Conservation (phyloP, 2,329 filamentous ascomycete genomes). For the Chaetomiaceae sp. region DNA sequence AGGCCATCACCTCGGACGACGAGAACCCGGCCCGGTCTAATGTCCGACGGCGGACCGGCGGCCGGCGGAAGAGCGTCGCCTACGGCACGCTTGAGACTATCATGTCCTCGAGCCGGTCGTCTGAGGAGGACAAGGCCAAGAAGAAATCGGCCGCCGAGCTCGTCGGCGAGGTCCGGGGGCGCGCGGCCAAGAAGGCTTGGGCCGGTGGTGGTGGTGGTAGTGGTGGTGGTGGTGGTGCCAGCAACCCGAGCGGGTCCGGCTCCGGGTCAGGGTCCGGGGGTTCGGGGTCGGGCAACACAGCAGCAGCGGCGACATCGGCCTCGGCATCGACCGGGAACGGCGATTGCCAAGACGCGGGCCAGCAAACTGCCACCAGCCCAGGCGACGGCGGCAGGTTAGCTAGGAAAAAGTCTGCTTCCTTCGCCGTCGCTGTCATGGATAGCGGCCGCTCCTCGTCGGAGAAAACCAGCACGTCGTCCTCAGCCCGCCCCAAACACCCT, state of each 20-base stretch:
- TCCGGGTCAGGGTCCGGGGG: slow-evolving; percentile 6
- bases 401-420: slow-evolving; percentile 36
- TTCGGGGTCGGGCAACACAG: slow-evolving; percentile 8
- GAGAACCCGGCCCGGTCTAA: slow-evolving; percentile 34
- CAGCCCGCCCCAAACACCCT: slow-evolving; percentile 24
- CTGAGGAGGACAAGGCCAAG: slow-evolving; percentile 55
- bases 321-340: slow-evolving; percentile 13
- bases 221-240: no score
- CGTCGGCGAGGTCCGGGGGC: slow-evolving; percentile 47
- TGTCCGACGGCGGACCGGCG: slow-evolving; percentile 36
- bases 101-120: slow-evolving; percentile 59
- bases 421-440: slow-evolving; percentile 43
- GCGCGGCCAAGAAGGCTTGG: slow-evolving; percentile 33
- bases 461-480: not conserved
- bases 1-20: slow-evolving; percentile 52
- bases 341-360: not conserved
- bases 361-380: not conserved
- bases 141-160: slow-evolving; percentile 54
- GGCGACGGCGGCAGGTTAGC: slow-evolving; percentile 17
- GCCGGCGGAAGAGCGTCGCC: slow-evolving; percentile 44
- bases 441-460: slow-evolving; percentile 23
- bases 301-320: slow-evolving; percentile 7
- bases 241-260: slow-evolving; percentile 21
- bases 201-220: no score
- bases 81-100: slow-evolving; percentile 61